Percentiles rank a stretch among this genome's conserved stretches.
Conservation (phyloP, 257 asterid species). For the Solanum paucissectum region DNA sequence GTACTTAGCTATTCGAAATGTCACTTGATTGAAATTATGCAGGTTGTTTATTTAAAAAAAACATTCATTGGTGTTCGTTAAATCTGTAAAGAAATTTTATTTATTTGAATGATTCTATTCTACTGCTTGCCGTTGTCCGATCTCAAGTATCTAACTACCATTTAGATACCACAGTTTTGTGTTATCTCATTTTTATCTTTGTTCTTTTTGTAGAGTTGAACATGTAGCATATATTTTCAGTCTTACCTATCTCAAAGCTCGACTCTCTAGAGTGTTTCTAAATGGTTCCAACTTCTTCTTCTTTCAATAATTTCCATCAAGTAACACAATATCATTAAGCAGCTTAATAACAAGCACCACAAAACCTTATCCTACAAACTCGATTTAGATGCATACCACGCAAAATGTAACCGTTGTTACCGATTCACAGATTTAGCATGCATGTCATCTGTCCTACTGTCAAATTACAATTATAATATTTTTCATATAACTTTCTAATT, state of each 20-base stretch:
- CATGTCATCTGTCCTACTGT: neutral
- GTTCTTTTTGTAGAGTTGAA: neutral
- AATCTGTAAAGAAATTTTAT: neutral
- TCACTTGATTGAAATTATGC: neutral
- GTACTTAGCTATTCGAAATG: neutral
- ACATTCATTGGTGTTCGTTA: neutral
- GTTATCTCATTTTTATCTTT: neutral
- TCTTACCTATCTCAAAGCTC: neutral
- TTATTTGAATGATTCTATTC: neutral
- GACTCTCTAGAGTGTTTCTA: neutral
- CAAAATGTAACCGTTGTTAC: neutral
- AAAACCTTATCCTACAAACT: neutral
- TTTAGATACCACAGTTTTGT: neutral
- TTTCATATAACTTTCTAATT: too few relatives aligned
- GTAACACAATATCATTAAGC: neutral
- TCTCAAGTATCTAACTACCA: neutral
- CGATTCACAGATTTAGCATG: neutral
- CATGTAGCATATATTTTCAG: neutral
- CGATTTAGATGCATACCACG: neutral
- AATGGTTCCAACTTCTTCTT: neutral
- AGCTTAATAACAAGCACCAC: neutral
- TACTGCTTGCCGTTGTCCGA: neutral
- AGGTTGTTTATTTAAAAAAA: neutral
- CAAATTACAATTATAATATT: too few relatives aligned
- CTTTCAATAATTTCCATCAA: neutral